Base-by-base conservation (phyloP, 2,329 filamentous ascomycete genomes). In the Incumbomyces lentus region DNA sequence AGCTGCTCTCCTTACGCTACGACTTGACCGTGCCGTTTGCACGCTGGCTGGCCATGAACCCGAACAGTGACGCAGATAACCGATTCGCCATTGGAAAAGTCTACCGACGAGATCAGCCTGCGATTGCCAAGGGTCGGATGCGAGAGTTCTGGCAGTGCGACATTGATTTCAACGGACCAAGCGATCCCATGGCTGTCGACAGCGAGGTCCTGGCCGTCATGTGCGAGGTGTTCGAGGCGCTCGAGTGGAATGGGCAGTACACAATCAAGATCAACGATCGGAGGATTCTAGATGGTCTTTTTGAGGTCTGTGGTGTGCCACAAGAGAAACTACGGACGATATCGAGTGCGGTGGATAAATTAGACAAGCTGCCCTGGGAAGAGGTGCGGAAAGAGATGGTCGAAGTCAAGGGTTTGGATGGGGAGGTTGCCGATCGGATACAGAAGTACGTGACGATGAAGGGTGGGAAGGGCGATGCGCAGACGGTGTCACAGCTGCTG, bases 121-220 rank as follows among this genome's bases (percentile, higher is more conserved):
- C 87, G 51, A 86, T 95, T 69, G 86, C 83, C 52, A 92, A 93
- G 64, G 90, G 89, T 43, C 80, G 89, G 45, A 92, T 95, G 84
- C 79, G 90, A 60, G 90, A 95, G 68, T 95, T 95, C 67, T 95
- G 93, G 70, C 89, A 95, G 67, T 95, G 89, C 70, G 90, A 96
- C 68, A 93, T 95, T 61, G 89, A 95, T 63, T 90, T 95, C 67
- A 89, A 89, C 11, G 88, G 89, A 49, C 56, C 64, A 51, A 72
- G 70, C 35, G 90, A 95, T 62, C 68, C 86, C 45, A 95, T 95
- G 88, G 76, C 95, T 19, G 86, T 89, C 47, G 90, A 95, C 61
- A 85, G 88, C 32, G 89, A 95, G 68, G 83, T 95, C 49, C 69
- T 96, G 57, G 77, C 84, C 48, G 88, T 95, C 55, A 78, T 86